Percentiles rank a stretch among this genome's conserved stretches.
These are phyloP conservation scores for Penicillium capsulatum DNA, from an alignment of 2,329 filamentous ascomycete species.

Conservation along the genomic window DNA sequence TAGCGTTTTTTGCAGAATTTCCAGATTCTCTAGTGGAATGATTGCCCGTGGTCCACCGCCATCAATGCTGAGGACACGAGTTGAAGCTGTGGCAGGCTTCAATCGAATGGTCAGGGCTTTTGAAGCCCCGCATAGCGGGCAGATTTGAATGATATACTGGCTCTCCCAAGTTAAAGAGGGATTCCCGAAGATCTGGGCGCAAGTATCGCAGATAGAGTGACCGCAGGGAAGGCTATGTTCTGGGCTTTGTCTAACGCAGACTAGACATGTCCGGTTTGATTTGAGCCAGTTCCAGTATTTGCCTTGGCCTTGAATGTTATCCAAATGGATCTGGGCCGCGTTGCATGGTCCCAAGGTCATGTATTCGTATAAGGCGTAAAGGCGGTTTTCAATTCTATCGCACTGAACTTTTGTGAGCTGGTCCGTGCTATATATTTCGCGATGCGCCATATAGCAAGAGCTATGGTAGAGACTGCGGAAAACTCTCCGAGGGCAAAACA, in stretches of 20 bases:
- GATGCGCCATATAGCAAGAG: neutral
- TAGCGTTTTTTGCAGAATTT: slow-evolving; percentile 4
- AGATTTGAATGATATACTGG: slow-evolving; percentile 14
- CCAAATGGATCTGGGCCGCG: neutral
- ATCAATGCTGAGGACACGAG: slow-evolving; percentile 35
- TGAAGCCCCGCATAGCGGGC: slow-evolving; percentile 24
- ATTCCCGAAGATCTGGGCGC: slow-evolving; percentile 5
- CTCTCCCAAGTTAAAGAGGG: slow-evolving; percentile 1
- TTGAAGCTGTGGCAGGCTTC: slow-evolving; percentile 29
- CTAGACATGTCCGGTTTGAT: slow-evolving; percentile 7
- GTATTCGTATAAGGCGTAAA: neutral
- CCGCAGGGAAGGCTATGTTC: slow-evolving; percentile 5
- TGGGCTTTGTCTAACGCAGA: slow-evolving; percentile 3
- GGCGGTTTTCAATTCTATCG: slow-evolving; percentile 1
- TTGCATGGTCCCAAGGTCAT: neutral
- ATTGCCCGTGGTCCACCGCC: slow-evolving; percentile 30
- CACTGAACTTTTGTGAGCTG: slow-evolving; percentile 2
- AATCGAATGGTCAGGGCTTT: slow-evolving; percentile 23
- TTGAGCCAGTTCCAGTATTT: slow-evolving; percentile 6
- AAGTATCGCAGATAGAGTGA: slow-evolving; percentile 9
- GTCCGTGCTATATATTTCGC: slow-evolving; percentile 1
- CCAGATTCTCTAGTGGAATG: slow-evolving; percentile 9
- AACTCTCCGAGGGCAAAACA: neutral
- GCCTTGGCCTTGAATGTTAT: slow-evolving; percentile 2
- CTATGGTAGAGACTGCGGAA: neutral